These are phyloP conservation scores for Leccinum arenicola DNA, from an alignment of 768 basidiomycete species.

Conservation along the genomic window DNA sequence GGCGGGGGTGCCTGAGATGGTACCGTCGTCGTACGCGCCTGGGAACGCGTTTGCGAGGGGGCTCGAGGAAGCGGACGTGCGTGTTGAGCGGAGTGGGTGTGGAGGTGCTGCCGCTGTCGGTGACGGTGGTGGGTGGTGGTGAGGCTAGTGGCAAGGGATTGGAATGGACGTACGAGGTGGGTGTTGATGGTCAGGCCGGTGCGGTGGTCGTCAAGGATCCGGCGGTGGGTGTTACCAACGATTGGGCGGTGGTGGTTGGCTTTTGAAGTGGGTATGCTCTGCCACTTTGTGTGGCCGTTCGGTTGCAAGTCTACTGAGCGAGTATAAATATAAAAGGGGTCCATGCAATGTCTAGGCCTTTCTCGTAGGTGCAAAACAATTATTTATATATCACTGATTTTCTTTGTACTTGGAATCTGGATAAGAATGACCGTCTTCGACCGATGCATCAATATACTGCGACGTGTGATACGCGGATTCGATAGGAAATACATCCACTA, in stretches of 20 bases:
- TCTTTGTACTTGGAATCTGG: background rate
- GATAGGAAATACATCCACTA: too few species aligned
- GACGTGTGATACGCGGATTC: too few species aligned
- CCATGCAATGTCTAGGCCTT: background rate
- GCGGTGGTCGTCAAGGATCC: conserved; percentile 78
- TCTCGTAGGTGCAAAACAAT: background rate
- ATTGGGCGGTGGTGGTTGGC: conserved; percentile 58
- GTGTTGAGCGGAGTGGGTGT: conserved; percentile 82
- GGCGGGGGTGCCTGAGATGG: conserved; percentile 31
- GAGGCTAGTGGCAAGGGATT: conserved; percentile 38
- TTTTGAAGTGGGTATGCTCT: conserved; percentile 11
- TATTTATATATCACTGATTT: background rate
- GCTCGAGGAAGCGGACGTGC: conserved; percentile 51
- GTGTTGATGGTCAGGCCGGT: conserved; percentile 58
- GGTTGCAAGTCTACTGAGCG: background rate
- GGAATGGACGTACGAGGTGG: conserved; percentile 66
- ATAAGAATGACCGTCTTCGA: background rate
- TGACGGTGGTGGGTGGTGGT: conserved; percentile 50
- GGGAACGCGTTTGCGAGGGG: conserved; percentile 67
- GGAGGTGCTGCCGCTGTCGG: conserved; percentile 51
- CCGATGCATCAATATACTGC: too few species aligned
- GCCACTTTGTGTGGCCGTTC: too few species aligned
- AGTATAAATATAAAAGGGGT: background rate
- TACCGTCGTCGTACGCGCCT: conserved; percentile 45
- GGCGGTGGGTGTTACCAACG: conserved; percentile 49